These are phyloP conservation scores for Oryza australiensis DNA, from an alignment of 176 grass and related monocot species.

Conservation along the genomic window DNA sequence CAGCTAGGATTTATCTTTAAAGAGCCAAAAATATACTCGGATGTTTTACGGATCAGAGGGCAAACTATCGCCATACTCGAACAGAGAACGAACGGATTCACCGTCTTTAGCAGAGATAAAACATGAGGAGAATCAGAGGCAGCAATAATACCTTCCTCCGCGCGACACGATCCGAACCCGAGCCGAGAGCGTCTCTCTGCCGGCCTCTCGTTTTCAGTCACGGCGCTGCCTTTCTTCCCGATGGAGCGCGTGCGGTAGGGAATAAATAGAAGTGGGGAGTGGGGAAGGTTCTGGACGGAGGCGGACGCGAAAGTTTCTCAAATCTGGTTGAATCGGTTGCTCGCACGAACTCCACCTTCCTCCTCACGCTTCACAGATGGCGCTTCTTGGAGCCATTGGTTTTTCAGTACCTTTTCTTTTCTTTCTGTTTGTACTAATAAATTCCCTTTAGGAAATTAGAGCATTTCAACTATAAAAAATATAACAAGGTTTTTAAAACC, in stretches of 20 bases:
- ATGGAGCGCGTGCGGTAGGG: neutral
- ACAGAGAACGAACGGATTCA: no score
- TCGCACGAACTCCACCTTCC: neutral
- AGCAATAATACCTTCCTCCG: constrained; percentile 21
- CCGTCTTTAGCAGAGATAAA: neutral
- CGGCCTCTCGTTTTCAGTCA: neutral
- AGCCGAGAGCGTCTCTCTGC: neutral
- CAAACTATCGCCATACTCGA: neutral
- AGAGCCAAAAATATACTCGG: neutral
- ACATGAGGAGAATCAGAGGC: neutral
- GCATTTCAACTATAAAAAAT: no score
- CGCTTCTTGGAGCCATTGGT: constrained; percentile 18
- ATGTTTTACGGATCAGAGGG: neutral
- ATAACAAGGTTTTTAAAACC: no score
- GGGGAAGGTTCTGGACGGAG: constrained; percentile 49
- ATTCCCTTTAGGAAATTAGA: no score
- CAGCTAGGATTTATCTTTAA: neutral
- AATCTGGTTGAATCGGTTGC: constrained; percentile 44
- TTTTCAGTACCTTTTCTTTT: no score
- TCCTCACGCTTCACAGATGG: constrained; percentile 23
- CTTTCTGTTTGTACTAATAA: no score
- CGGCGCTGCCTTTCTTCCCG: neutral
- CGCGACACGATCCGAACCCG: neutral
- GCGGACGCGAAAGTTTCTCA: constrained; percentile 46
- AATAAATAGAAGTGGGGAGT: constrained; percentile 30